Base-by-base conservation (phyloP, 768 basidiomycete genomes). In the Daedalea quercina region DNA sequence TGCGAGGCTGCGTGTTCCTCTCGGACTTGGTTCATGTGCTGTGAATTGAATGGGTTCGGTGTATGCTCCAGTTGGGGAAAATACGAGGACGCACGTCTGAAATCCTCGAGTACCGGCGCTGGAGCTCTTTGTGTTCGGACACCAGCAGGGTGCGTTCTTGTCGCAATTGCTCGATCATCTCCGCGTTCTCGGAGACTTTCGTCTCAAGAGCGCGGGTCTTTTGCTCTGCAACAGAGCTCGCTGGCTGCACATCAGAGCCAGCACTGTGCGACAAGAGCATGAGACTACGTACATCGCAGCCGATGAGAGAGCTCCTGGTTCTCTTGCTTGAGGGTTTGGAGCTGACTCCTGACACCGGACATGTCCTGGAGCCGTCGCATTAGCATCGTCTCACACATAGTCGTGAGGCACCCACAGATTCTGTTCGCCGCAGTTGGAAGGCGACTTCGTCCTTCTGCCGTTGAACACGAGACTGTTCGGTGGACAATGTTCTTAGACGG, bases 251-350 rank as follows among this genome's bases (percentile, higher is more conserved):
- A 47, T 24, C 12, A 35, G 15, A 28, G 17, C 12, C 17, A 6
- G 17, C 22, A 4, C 37, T 33, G 17, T 26, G 24, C 23, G 19
- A 55, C 50, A 17, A 26, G 28, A 17, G 37, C 15, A 6, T 9
- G 33, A 2, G 24, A n/a, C 25, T 19, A 61, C 77, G 24, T 63
- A 87, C 89, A 75, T 69, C 86, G 77, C 42, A 91, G 74, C 54
- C 92, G 88, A 45, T 71, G 74, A 65, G 91, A 89, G 24, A 93
- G 72, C 19, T 80, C 79, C 23, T 81, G 75, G 57, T 85, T 91
- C 60, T 89, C 84, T 53, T 81, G 79, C 67, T 89, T 92, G 66
- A 80, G 71, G 51, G 74, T 75, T 42, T 84, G 79, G 7, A 91
- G 66, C 31, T 92, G 83, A 12, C 76, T 67, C 57, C 81, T 84